These are phyloP conservation scores for Bretschneidera sinensis DNA, from an alignment of 345 rosid genomes.

Conservation along the genomic window DNA sequence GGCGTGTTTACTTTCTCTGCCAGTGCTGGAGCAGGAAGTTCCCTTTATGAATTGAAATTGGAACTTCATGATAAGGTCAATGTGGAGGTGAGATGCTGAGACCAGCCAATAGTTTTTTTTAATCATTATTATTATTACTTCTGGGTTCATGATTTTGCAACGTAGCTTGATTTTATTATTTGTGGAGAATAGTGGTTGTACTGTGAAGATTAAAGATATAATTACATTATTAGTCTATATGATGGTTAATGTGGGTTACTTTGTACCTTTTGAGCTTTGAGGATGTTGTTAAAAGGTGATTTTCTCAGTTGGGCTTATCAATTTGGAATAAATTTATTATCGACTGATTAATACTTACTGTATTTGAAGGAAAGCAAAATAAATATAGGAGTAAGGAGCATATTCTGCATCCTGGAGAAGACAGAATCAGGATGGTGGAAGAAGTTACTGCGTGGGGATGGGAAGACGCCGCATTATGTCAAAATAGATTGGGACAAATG, in stretches of 20 bases:
- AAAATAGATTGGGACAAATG: slow-evolving; percentile 94
- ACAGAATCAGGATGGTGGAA: slow-evolving; percentile 78
- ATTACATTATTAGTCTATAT: no score
- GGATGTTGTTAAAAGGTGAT: no score
- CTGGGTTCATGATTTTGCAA: background rate
- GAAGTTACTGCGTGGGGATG: slow-evolving; percentile 55
- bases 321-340: slow-evolving; percentile 3
- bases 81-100: slow-evolving; percentile 53
- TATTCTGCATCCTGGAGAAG: slow-evolving; percentile 71
- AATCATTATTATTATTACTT: background rate
- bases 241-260: no score
- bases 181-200: no score
- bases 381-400: slow-evolving; percentile 61
- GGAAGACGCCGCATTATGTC: slow-evolving; percentile 66
- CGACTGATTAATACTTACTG: background rate
- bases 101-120: slow-evolving; percentile 1
- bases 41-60: slow-evolving; percentile 59
- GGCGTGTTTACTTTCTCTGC: slow-evolving; percentile 73
- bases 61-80: slow-evolving; percentile 83
- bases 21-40: slow-evolving; percentile 58
- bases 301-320: background rate
- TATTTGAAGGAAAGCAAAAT: slow-evolving; percentile 61
- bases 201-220: no score
- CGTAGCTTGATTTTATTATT: background rate
- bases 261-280: no score